Evolutionary conservation across 1,284 basidiomycete genomes (phyloP).

Genomic region (Rhodotorula sp.): DNA sequence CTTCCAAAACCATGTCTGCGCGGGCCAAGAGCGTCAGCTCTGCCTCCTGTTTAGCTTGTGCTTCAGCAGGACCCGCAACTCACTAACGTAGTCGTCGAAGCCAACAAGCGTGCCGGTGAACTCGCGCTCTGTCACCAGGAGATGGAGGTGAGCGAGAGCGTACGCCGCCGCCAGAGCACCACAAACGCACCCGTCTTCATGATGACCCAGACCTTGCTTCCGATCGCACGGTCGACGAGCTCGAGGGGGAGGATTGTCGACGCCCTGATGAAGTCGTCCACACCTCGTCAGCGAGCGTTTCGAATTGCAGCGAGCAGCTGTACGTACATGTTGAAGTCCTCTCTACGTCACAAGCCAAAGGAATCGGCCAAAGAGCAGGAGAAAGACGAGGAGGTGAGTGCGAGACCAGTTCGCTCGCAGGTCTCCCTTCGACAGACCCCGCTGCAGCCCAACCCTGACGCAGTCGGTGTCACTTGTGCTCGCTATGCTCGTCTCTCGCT

Average conservation of each 20-base stretch:
- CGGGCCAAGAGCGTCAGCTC: not conserved
- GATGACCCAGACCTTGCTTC: constrained; percentile 89
- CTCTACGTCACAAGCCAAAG: too few relatives aligned
- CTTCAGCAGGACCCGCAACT: constrained; percentile 53
- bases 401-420: not conserved
- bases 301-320: not conserved
- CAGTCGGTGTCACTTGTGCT: not conserved
- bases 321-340: not conserved
- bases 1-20: constrained; percentile 96
- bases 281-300: constrained; percentile 11
- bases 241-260: constrained; percentile 67
- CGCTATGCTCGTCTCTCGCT: not conserved
- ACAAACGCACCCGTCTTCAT: constrained; percentile 67
- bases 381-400: not conserved
- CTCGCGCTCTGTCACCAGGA: constrained; percentile 63
- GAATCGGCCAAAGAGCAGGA: not conserved
- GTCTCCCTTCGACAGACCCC: not conserved
- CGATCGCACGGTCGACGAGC: constrained; percentile 91
- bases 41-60: too few relatives aligned
- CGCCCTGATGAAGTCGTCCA: constrained; percentile 53
- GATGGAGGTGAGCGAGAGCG: not conserved
- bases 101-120: constrained; percentile 94
- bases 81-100: constrained; percentile 99
- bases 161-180: too few relatives aligned
- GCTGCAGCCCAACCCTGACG: too few relatives aligned